Base-by-base conservation (phyloP, 371 early-diverging fungal genomes). In the Mucor racemosus region DNA sequence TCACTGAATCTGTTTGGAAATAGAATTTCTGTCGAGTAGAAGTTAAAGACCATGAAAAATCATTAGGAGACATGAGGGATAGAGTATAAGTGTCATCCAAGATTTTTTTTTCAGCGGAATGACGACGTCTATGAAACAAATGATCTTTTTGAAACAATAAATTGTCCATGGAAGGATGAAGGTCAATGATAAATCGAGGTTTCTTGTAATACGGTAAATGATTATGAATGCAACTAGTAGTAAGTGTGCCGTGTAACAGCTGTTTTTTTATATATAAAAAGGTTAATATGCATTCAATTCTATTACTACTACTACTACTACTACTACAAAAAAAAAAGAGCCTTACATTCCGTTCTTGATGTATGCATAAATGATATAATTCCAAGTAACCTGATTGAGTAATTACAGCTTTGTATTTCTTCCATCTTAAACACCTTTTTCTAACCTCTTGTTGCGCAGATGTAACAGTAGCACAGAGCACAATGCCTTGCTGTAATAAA, bases 1-100 rank as follows among this genome's bases (percentile, higher is more conserved):
- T 17, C 7, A 57, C 34, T 14, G 55, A 46, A 19, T 7, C 21
- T 10, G 68, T 31, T 38, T 58, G 62, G 21, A 68, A 68, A 21
- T 58, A 68, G 41, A 62, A 68, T 9, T 50, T n/a, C 0, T 10
- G 7, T 1, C 36, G 8, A 33, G 38, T 3, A n/a, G 58, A 48
- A 0, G 26, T n/a, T 1, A 65, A n/a, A 0, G 53, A 65, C 58
- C 62, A 62, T 9, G 58, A 56, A 21, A 57, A 68, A 35, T 66
- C 66, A 7, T 60, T 35, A 13, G 54, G 21, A 35, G 66, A 66
- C 42, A 60, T 34, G 21, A 60, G 55, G 1, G 44, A 54, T 3
- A 60, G 41, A 9, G 13, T 26, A 14, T 36, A 60, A 1, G 41
- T 13, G 36, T 38, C 33, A 8, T 57, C n/a, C 1, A 17, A 15